Evolutionary conservation across 78 protist genomes (phyloP).

Genomic region (Chrysochromulina parva): DNA sequence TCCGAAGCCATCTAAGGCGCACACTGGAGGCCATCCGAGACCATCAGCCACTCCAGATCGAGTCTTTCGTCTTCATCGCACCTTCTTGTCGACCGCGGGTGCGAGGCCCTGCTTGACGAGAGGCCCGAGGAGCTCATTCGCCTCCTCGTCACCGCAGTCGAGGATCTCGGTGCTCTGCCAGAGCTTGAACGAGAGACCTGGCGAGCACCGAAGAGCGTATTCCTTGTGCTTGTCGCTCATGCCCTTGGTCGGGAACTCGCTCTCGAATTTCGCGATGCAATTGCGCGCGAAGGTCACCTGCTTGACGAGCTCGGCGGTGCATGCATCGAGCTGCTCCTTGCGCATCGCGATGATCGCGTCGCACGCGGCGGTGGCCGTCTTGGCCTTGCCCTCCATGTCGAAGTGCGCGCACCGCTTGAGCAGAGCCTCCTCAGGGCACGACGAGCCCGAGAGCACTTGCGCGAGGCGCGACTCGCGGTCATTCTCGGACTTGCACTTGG

Average conservation of each 20-base stretch:
- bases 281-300: background rate
- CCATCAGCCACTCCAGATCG: too few relatives aligned
- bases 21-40: too few relatives aligned
- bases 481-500: background rate
- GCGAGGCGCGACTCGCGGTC: slow-evolving; percentile 42
- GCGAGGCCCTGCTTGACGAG: background rate
- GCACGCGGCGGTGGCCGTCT: background rate
- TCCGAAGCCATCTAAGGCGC: too few relatives aligned
- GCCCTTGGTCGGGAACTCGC: too few relatives aligned
- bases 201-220: too few relatives aligned
- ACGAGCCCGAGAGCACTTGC: background rate
- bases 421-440: slow-evolving; percentile 44
- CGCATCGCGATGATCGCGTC: slow-evolving; percentile 1
- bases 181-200: background rate
- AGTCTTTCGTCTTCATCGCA: too few relatives aligned
- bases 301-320: background rate
- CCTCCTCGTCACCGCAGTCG: background rate
- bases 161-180: background rate
- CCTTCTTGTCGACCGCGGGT: too few relatives aligned
- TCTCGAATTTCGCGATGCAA: too few relatives aligned
- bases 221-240: too few relatives aligned
- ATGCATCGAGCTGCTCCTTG: background rate
- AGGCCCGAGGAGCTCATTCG: background rate
- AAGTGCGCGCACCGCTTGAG: slow-evolving; percentile 22
- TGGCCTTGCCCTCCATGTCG: background rate